Evolutionary conservation across 2,329 filamentous ascomycete species (phyloP), one percentile per base, ranked within the genome.

Genomic region (Sporothrix phasma): DNA sequence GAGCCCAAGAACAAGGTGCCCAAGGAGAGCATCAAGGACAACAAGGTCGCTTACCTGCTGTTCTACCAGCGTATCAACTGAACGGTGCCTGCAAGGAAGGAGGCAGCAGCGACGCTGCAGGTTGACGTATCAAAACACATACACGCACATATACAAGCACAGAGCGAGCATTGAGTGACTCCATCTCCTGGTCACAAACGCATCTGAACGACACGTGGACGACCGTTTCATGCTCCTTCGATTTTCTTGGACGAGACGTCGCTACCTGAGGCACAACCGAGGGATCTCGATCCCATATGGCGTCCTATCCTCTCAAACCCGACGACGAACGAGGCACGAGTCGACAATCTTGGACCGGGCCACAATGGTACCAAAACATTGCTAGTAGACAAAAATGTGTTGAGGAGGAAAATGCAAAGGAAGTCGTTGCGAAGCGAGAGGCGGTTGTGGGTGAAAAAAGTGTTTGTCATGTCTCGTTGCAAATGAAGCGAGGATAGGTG

Each of bases 11-110:
- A 80, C 71, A 81, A 84, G 76, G 75, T 85, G 75, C 67, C 79
- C 73, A 80, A 84, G 74, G 85, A 86, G 70, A 84, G 77, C 69
- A 83, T 89, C 72, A 91, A 90, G 76, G 93, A 97, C 75, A 96
- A 93, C 81, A 96, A 96, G 81, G 93, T 97, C 65, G 94, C 94
- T 3, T 99, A 99, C 76, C 85, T 99, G 69, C 78, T 99, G 72
- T 96, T 99, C 77, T 99, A 99, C 75, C 88, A 97, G 78, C 86
- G 85, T 71, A 84, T 94, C 66, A 84, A 69, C 64, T 63, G 37
- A 58, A 39, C 19, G 10, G 31, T 3, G 41, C 41, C 39, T 17
- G 1, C 41, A 7, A 15, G 5, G 19, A 39, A 22, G 31, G 3
- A 10, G 17, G 49, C 17, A 53, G 29, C 49, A 15, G 17, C 49